Conservation (phyloP, 257 asterid species). For the Solanum ossicruentum region DNA sequence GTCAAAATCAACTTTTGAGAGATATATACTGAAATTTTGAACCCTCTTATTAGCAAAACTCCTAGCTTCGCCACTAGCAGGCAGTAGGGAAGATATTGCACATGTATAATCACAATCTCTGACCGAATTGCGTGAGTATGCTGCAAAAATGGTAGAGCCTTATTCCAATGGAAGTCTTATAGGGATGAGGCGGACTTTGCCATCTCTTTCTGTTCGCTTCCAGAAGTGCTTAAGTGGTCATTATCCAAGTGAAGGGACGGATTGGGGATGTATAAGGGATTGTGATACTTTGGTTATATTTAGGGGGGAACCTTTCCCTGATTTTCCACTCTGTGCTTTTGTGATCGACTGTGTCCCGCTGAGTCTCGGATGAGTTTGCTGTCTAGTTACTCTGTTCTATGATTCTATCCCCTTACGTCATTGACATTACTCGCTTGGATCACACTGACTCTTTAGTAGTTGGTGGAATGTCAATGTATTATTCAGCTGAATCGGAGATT, state of each 20-base stretch:
- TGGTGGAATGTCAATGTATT: neutral
- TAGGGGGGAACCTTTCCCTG: neutral
- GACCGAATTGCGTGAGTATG: neutral
- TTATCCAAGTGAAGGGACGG: neutral
- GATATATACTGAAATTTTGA: too few relatives aligned
- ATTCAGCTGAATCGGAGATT: neutral
- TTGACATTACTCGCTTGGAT: neutral
- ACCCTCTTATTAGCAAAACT: too few relatives aligned
- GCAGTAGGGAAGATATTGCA: neutral
- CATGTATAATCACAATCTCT: neutral
- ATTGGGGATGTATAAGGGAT: neutral
- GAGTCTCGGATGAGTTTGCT: neutral
- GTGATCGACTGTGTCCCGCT: neutral
- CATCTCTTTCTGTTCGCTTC: neutral
- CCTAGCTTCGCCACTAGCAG: too few relatives aligned
- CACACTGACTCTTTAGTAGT: neutral
- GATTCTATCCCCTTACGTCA: neutral
- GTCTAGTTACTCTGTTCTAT: neutral
- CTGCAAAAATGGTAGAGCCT: neutral
- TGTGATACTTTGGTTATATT: neutral
- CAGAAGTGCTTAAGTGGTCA: conserved; percentile 1
- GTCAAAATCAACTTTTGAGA: too few relatives aligned
- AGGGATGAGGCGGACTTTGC: neutral
- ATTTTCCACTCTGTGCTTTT: neutral
- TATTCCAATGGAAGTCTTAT: neutral